Evolutionary conservation across 2,329 filamentous ascomycete genomes (phyloP).

Genomic region (Aaosphaeria arxii): DNA sequence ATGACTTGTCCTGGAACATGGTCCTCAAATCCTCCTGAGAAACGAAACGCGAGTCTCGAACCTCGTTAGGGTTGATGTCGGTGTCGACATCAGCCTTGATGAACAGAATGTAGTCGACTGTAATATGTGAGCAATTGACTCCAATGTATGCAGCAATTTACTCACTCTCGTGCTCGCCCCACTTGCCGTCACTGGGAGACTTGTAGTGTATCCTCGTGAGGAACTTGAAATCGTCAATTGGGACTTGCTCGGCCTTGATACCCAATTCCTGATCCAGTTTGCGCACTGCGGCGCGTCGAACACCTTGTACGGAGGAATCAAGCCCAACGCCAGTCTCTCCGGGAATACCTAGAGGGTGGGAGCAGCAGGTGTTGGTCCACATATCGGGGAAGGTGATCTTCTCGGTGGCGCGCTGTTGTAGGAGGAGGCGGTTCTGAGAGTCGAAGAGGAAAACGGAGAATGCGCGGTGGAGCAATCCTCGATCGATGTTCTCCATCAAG

Average conservation of each 20-base stretch:
- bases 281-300: slow-evolving; percentile 86
- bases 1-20: slow-evolving; percentile 75
- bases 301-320: slow-evolving; percentile 75
- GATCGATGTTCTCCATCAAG: slow-evolving; percentile 97
- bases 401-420: slow-evolving; percentile 91
- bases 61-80: slow-evolving; percentile 81
- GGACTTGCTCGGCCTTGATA: slow-evolving; percentile 85
- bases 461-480: slow-evolving; percentile 90
- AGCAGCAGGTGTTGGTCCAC: slow-evolving; percentile 99
- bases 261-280: slow-evolving; percentile 95
- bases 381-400: slow-evolving; percentile 99
- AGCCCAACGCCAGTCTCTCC: slow-evolving; percentile 85
- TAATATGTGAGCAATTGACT: slow-evolving; percentile 14
- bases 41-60: slow-evolving; percentile 80
- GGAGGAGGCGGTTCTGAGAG: slow-evolving; percentile 82
- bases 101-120: slow-evolving; percentile 98
- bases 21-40: slow-evolving; percentile 75
- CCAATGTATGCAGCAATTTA: slow-evolving; percentile 9
- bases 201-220: slow-evolving; percentile 98
- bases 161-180: slow-evolving; percentile 98
- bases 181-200: slow-evolving; percentile 93
- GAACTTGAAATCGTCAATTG: slow-evolving; percentile 87
- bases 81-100: slow-evolving; percentile 85
- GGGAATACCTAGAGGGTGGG: slow-evolving; percentile 87
- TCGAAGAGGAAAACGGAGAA: slow-evolving; percentile 99